phyloP scores from a whole-genome alignment of 1,139 yeast genomes.

The Meyerozyma athensensis region DNA sequence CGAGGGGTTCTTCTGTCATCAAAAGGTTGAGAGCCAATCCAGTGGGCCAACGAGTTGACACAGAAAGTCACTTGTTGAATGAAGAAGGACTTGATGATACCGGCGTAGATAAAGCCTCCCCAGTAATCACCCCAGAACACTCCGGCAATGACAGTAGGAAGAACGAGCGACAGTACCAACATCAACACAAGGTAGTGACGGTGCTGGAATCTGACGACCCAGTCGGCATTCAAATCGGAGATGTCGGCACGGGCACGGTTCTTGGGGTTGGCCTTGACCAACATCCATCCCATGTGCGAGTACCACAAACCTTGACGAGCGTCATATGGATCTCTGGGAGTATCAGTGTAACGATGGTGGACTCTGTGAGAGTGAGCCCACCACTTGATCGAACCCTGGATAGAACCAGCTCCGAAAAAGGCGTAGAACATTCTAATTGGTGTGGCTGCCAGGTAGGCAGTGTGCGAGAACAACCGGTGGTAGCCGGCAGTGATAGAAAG shows the following conservation, averaged over 20 bases:
- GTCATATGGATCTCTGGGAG: constrained; percentile 94
- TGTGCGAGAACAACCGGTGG: constrained; percentile 86
- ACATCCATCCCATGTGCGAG: constrained; percentile 98
- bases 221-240: constrained; percentile 83
- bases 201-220: constrained; percentile 91
- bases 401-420: constrained; percentile 89
- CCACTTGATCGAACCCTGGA: constrained; percentile 97
- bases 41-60: constrained; percentile 96
- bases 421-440: constrained; percentile 75
- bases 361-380: constrained; percentile 98
- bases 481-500: constrained; percentile 94
- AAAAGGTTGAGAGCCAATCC: constrained; percentile 97
- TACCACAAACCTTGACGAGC: constrained; percentile 95
- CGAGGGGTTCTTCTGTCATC: constrained; percentile 98
- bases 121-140: constrained; percentile 80
- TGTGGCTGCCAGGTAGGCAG: constrained; percentile 70
- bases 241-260: constrained; percentile 95
- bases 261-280: constrained; percentile 88
- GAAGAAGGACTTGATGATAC: constrained; percentile 72
- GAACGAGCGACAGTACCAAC: constrained; percentile 59
- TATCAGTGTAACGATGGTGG: constrained; percentile 97
- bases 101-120: constrained; percentile 93
- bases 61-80: constrained; percentile 99
- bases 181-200: constrained; percentile 76
- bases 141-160: constrained; percentile 79